phyloP scores from a whole-genome alignment of 2,329 filamentous ascomycete genomes.

The Beauveria varroae region DNA sequence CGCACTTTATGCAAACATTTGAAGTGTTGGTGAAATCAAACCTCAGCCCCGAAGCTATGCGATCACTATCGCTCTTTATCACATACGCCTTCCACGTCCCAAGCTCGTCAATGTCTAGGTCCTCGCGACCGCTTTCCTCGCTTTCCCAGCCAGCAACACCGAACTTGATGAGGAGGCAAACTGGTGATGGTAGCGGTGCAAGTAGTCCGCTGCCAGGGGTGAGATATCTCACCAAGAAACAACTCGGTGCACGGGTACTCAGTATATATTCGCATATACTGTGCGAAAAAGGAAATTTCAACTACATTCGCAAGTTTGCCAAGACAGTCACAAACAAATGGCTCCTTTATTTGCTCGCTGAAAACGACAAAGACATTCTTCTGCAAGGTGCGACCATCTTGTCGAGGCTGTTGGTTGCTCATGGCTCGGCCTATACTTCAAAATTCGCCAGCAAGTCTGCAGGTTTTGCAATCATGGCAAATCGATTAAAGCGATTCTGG shows the following conservation, averaged over 20 bases:
- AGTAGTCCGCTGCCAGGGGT: conserved; percentile 22
- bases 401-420: conserved; percentile 72
- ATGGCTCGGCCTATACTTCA: conserved; percentile 71
- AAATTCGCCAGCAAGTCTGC: conserved; percentile 81
- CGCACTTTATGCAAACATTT: conserved; percentile 71
- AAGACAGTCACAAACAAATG: conserved; percentile 96
- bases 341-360: conserved; percentile 84
- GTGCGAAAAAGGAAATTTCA: conserved; percentile 62
- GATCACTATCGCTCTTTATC: conserved; percentile 83
- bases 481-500: conserved; percentile 82
- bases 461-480: conserved; percentile 79
- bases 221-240: conserved; percentile 51
- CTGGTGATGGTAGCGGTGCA: conserved; percentile 26
- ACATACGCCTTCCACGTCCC: conserved; percentile 77
- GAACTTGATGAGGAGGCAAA: conserved; percentile 28
- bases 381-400: conserved; percentile 76
- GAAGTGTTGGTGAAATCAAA: conserved; percentile 72
- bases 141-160: conserved; percentile 34
- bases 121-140: conserved; percentile 37
- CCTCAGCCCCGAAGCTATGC: conserved; percentile 75
- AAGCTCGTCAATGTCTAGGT: conserved; percentile 40
- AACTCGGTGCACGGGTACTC: conserved; percentile 68
- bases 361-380: conserved; percentile 77
- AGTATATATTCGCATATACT: conserved; percentile 71
- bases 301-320: conserved; percentile 77